Conservation (phyloP, 1,139 yeast species). For the Suhomyces atakaporum region DNA sequence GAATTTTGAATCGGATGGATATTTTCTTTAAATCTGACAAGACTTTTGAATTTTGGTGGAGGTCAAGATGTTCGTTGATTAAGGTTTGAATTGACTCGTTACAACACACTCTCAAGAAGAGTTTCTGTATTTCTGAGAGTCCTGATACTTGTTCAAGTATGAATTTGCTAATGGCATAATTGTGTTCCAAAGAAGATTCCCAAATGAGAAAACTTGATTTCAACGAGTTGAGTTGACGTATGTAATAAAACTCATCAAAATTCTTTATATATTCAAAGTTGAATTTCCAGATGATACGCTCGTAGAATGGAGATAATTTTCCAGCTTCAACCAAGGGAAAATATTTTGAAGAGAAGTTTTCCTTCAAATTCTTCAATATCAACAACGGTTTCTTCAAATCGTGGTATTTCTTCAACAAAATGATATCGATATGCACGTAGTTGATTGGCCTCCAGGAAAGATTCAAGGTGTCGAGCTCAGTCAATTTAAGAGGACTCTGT, state of each 20-base stretch:
- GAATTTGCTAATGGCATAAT: slow-evolving; percentile 18
- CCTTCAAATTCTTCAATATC: slow-evolving; percentile 35
- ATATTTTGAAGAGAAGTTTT: slow-evolving; percentile 27
- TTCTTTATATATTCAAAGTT: slow-evolving; percentile 37
- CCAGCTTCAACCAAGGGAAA: slow-evolving; percentile 29
- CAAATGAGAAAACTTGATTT: slow-evolving; percentile 42
- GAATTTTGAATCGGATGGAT: slow-evolving; percentile 34
- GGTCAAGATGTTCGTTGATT: slow-evolving; percentile 16
- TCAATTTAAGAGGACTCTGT: slow-evolving; percentile 23
- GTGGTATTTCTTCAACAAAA: slow-evolving; percentile 39
- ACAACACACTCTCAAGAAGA: slow-evolving; percentile 29
- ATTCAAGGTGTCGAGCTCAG: slow-evolving; percentile 11
- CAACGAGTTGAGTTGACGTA: slow-evolving; percentile 24
- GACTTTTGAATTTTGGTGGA: slow-evolving; percentile 17
- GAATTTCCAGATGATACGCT: slow-evolving; percentile 46
- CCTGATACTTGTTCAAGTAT: slow-evolving; percentile 19
- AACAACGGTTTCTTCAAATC: slow-evolving; percentile 34
- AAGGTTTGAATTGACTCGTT: slow-evolving; percentile 18
- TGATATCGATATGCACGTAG: slow-evolving; percentile 29
- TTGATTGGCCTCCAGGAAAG: slow-evolving; percentile 20
- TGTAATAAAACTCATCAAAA: slow-evolving; percentile 28
- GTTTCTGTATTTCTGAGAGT: slow-evolving; percentile 27
- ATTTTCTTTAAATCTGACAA: slow-evolving; percentile 32
- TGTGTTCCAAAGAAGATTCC: slow-evolving; percentile 34
- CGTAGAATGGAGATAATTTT: slow-evolving; percentile 39